Evolutionary conservation across 768 basidiomycete species (phyloP).

Genomic region (Russula sp.): DNA sequence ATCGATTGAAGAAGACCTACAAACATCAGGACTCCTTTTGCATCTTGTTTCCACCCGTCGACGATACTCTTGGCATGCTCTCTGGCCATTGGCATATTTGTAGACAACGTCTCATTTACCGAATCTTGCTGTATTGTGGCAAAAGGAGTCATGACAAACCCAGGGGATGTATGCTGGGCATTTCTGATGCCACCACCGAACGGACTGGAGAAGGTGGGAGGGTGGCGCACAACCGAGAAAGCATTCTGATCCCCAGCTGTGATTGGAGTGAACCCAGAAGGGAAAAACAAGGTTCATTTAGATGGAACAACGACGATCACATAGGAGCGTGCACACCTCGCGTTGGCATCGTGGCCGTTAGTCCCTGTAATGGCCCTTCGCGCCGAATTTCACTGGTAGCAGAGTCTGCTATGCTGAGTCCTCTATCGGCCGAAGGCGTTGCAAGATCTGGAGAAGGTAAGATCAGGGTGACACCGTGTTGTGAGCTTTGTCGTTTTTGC

Average conservation of each 20-base stretch:
- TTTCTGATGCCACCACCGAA: neutral
- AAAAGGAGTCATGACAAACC: neutral
- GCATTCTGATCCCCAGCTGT: neutral
- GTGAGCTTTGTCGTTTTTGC: neutral
- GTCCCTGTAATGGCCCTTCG: too few species aligned
- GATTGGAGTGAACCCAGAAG: slow-evolving; percentile 5
- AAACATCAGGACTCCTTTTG: slow-evolving; percentile 13
- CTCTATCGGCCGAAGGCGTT: neutral
- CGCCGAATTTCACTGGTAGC: too few species aligned
- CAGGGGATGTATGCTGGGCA: slow-evolving; percentile 3
- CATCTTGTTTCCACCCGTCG: slow-evolving; percentile 13
- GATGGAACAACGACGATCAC: neutral
- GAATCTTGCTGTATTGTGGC: neutral
- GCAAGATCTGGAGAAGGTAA: too few species aligned
- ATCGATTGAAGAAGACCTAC: neutral
- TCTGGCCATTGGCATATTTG: neutral
- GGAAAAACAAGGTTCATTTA: slow-evolving; percentile 2
- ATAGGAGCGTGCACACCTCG: too few species aligned
- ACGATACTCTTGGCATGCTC: neutral
- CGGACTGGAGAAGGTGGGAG: slow-evolving; percentile 1
- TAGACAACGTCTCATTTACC: neutral
- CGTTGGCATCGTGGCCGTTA: too few species aligned
- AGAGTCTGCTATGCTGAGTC: too few species aligned
- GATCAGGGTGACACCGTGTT: neutral
- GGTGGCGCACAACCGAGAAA: neutral